Percentiles rank a stretch among this genome's conserved stretches.
Evolutionary conservation across 352 stramenopile species (phyloP).

Genomic region (Phytophthora meadii): DNA sequence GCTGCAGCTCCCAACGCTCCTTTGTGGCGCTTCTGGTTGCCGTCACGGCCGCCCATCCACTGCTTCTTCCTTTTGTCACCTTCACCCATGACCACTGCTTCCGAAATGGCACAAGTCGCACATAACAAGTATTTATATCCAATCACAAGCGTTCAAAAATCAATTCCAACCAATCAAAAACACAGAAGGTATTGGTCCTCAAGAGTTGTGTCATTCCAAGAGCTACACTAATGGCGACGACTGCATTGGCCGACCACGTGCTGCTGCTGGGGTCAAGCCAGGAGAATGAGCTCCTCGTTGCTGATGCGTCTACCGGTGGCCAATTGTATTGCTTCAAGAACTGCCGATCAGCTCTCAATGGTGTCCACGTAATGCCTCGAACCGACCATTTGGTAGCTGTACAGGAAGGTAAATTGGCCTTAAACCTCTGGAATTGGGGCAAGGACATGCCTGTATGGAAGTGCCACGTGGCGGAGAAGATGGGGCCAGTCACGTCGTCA

Average conservation of each 20-base stretch:
- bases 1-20: slow-evolving; percentile 49
- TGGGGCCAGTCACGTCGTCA: slow-evolving; percentile 64
- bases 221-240: slow-evolving; percentile 46
- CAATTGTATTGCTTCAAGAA: slow-evolving; percentile 85
- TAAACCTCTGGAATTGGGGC: slow-evolving; percentile 71
- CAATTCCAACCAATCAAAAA: slow-evolving; percentile 24
- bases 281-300: slow-evolving; percentile 70
- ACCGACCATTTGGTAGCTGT: slow-evolving; percentile 73
- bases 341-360: slow-evolving; percentile 53
- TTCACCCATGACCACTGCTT: slow-evolving; percentile 40
- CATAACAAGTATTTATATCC: slow-evolving; percentile 16
- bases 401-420: slow-evolving; percentile 72
- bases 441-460: slow-evolving; percentile 79
- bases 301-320: slow-evolving; percentile 61
- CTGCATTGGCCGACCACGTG: slow-evolving; percentile 61
- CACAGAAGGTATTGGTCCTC: slow-evolving; percentile 26
- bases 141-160: slow-evolving; percentile 17
- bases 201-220: slow-evolving; percentile 14
- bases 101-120: slow-evolving; percentile 6
- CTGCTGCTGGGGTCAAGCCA: slow-evolving; percentile 73
- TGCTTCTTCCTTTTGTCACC: slow-evolving; percentile 65
- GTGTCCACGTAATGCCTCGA: slow-evolving; percentile 62
- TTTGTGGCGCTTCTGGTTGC: slow-evolving; percentile 69
- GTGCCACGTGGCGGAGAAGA: slow-evolving; percentile 79
- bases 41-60: slow-evolving; percentile 52